Base-by-base conservation (phyloP, 805 yeast species). In the Candida tallmaniae region DNA sequence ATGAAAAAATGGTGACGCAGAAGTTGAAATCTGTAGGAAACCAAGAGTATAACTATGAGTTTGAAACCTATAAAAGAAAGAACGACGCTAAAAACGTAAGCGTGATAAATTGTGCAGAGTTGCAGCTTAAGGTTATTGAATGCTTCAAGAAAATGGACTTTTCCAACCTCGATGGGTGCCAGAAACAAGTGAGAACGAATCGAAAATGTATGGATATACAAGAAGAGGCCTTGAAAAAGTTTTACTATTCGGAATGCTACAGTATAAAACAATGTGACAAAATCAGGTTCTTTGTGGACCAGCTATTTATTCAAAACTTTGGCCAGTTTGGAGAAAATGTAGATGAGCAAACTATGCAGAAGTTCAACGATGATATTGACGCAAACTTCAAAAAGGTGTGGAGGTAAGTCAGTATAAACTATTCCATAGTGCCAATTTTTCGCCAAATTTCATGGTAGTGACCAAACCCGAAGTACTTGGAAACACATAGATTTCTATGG, bases 391-490 rank as follows among this genome's bases (percentile, higher is more conserved):
- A 44, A 28, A 51, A 54, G 31, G 42, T 60, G 8, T 65, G 71
- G 71, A 54, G 45, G 34, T 56, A 38, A 12, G 35, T 40, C 49
- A 35, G 11, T 19, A 32, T 7, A 80, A 45, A 9, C 53, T 52
- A 10, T 48, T 46, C 87, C 87, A 81, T 12, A 70, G 42, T 4
- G 37, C 46, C 32, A 74, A 47, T 47, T 78, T 78, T 25, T 63
- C 67, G 0, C 55, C 59, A 36, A 59, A 60, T 19, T 65, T 57
- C 48, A 77, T 58, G 42, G 55, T 56, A 7, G 80, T 69, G 6
- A 80, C 89, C 6, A 83, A 54, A 2, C 90, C 90, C 4, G 87
- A 80, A 0, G 89, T 81, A 29, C 78, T 78, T 2, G 89, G 88
- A 18, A 81, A 68, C 5, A 83, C 87, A 52, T 68, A 78, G 0